Conservation (phyloP, 2,329 filamentous ascomycete genomes). For the Chaetomium sp. region DNA sequence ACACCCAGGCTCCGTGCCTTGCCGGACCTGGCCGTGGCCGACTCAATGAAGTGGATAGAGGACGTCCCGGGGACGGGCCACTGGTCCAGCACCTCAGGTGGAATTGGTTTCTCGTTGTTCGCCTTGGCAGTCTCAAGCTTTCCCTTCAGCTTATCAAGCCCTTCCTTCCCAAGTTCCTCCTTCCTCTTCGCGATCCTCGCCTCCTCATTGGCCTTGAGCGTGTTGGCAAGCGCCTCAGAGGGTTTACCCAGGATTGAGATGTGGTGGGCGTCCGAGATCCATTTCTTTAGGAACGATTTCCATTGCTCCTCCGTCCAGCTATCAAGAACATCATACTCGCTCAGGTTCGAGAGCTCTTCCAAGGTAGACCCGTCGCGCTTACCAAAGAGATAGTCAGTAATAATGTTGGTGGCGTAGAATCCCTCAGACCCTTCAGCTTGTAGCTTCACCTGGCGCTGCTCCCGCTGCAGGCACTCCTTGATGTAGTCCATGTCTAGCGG, state of each 20-base stretch:
- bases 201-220: slow-evolving; percentile 75
- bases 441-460: slow-evolving; percentile 75
- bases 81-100: slow-evolving; percentile 68
- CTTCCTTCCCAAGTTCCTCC: slow-evolving; percentile 71
- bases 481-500: slow-evolving; percentile 87
- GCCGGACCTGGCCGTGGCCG: slow-evolving; percentile 76
- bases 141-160: slow-evolving; percentile 66
- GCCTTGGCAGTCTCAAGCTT: slow-evolving; percentile 77
- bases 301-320: slow-evolving; percentile 79
- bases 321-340: slow-evolving; percentile 62
- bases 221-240: slow-evolving; percentile 69
- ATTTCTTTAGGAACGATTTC: slow-evolving; percentile 73
- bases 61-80: slow-evolving; percentile 80
- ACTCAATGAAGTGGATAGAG: slow-evolving; percentile 92
- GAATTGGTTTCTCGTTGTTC: slow-evolving; percentile 84
- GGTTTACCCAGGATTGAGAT: slow-evolving; percentile 84
- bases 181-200: slow-evolving; percentile 72
- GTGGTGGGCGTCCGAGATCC: slow-evolving; percentile 79
- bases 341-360: slow-evolving; percentile 48
- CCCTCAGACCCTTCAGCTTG: slow-evolving; percentile 73
- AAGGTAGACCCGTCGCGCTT: slow-evolving; percentile 74
- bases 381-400: slow-evolving; percentile 88
- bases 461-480: slow-evolving; percentile 75
- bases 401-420: slow-evolving; percentile 78
- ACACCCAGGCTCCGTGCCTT: slow-evolving; percentile 65